phyloP scores from a whole-genome alignment of 2,329 filamentous ascomycete genomes.

The Pestalotiopsis sp. region DNA sequence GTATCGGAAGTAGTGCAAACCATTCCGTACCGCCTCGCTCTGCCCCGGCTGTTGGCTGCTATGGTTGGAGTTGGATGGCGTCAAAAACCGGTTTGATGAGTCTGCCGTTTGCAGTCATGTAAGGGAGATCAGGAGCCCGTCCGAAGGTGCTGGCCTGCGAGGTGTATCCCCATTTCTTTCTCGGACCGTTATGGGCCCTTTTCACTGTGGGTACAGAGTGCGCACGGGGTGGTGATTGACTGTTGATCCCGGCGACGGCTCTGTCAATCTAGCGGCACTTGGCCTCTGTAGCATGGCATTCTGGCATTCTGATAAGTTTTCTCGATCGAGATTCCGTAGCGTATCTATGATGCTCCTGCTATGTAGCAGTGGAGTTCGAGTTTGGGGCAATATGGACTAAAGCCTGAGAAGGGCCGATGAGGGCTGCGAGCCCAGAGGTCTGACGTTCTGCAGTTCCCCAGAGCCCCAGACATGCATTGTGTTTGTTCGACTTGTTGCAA shows the following conservation, averaged over 20 bases:
- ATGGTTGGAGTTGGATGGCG: not conserved
- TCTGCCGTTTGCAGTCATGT: not conserved
- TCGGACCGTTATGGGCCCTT: not conserved
- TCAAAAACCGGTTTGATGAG: not conserved
- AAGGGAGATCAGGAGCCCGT: not conserved
- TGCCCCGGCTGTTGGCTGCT: not conserved
- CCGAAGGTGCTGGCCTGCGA: not conserved
- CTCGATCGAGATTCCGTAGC: not conserved
- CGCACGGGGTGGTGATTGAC: not conserved
- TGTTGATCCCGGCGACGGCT: not conserved
- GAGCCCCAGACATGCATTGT: not conserved
- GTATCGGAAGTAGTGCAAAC: not conserved
- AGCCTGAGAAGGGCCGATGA: not conserved
- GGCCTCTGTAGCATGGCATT: not conserved
- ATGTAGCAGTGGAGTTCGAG: not conserved
- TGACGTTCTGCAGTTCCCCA: not conserved
- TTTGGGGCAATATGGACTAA: not conserved
- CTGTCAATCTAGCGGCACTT: not conserved
- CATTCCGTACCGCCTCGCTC: too few relatives aligned
- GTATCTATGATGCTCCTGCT: not conserved
- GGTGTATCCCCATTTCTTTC: not conserved
- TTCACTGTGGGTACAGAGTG: not conserved
- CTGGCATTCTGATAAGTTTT: not conserved
- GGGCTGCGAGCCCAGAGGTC: not conserved
- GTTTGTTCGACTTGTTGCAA: not conserved